phyloP scores from a whole-genome alignment of 768 basidiomycete species.

The Baorangia bicolor region DNA sequence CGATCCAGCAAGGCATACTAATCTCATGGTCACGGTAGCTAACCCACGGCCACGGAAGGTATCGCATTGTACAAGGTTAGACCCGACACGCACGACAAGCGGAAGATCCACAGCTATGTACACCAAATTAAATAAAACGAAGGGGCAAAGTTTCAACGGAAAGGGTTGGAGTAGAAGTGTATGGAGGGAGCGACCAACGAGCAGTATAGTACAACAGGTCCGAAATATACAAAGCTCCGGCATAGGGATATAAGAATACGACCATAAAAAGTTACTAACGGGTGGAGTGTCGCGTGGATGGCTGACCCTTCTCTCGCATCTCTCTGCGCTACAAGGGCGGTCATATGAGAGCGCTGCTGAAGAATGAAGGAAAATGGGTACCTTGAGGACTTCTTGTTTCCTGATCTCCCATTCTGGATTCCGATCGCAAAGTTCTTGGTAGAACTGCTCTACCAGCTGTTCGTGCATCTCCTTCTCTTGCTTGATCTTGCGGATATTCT shows the following conservation, averaged over 20 bases:
- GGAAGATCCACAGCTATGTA: conserved; percentile 10
- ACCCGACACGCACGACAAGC: not conserved
- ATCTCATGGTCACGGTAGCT: not conserved
- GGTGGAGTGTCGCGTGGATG: conserved; percentile 19
- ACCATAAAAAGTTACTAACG: conserved; percentile 25
- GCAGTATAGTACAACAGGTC: conserved; percentile 29
- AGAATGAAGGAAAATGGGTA: conserved; percentile 27
- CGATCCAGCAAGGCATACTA: not conserved
- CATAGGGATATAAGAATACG: conserved; percentile 31
- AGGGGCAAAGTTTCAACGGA: not conserved
- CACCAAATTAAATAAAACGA: conserved; percentile 2
- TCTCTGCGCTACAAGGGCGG: conserved; percentile 25
- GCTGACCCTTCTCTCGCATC: conserved; percentile 28
- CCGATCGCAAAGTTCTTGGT: conserved; percentile 51
- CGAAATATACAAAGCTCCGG: conserved; percentile 18
- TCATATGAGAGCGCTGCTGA: conserved; percentile 5
- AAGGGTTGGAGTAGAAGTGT: conserved; percentile 6
- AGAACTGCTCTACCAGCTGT: conserved; percentile 50
- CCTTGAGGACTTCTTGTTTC: conserved; percentile 50
- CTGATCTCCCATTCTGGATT: conserved; percentile 66
- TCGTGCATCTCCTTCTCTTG: conserved; percentile 40
- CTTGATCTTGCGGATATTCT: conserved; percentile 40
- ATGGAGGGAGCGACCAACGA: not conserved
- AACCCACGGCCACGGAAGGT: not conserved
- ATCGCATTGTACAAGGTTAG: conserved; percentile 18